Conservation (phyloP, 2,329 filamentous ascomycete genomes). For the Paraphoma chrysanthemicola region DNA sequence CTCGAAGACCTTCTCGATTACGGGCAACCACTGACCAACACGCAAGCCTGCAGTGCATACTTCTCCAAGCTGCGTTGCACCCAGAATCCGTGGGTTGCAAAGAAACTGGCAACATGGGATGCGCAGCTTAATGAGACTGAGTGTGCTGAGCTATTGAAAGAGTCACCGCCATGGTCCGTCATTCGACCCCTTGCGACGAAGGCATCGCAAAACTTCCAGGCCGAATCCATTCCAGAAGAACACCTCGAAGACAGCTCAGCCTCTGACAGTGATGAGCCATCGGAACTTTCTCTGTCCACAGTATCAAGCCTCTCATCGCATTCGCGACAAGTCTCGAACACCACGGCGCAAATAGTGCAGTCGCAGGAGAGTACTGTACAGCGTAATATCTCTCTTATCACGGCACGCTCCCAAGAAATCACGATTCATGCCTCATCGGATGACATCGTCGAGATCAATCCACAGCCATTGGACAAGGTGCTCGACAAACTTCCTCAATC, state of each 20-base stretch:
- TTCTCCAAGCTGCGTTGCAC: constrained; percentile 47
- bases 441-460: constrained; percentile 27
- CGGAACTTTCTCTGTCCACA: constrained; percentile 21
- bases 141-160: constrained; percentile 36
- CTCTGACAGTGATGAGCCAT: constrained; percentile 26
- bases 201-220: constrained; percentile 18
- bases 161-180: constrained; percentile 41
- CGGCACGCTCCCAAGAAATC: constrained; percentile 33
- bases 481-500: constrained; percentile 7
- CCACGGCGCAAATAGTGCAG: constrained; percentile 7
- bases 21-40: constrained; percentile 41
- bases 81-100: constrained; percentile 46
- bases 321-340: constrained; percentile 31
- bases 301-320: constrained; percentile 26
- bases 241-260: constrained; percentile 19
- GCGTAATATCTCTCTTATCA: background rate
- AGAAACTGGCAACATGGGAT: constrained; percentile 42
- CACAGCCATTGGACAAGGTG: constrained; percentile 21
- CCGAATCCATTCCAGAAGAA: constrained; percentile 32
- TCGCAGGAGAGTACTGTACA: constrained; percentile 33
- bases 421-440: constrained; percentile 26
- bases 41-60: constrained; percentile 46
- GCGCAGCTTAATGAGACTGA: constrained; percentile 23
- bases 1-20: constrained; percentile 44
- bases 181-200: constrained; percentile 34